These are phyloP conservation scores for Paramecium sexaurelia DNA, from an alignment of 73 alveolate species.

Conservation along the genomic window DNA sequence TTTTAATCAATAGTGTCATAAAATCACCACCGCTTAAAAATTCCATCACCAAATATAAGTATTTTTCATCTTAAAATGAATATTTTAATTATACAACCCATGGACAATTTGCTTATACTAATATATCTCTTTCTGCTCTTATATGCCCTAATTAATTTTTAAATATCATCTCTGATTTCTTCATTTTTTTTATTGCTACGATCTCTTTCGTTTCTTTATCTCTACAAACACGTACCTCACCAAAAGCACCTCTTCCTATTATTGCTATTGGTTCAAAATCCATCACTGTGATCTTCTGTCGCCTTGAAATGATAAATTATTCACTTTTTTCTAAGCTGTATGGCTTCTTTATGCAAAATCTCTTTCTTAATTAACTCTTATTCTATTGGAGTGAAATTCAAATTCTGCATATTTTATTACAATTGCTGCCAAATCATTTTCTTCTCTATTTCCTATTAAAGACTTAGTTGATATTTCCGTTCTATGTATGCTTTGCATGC, in stretches of 20 bases:
- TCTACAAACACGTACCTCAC: constrained; percentile 85
- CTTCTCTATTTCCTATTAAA: constrained; percentile 25
- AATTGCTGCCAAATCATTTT: constrained; percentile 72
- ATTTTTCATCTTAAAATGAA: constrained; percentile 78
- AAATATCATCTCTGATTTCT: constrained; percentile 74
- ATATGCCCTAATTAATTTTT: constrained; percentile 81
- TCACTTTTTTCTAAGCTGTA: constrained; percentile 69
- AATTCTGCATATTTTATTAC: constrained; percentile 55
- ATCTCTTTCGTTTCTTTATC: constrained; percentile 71
- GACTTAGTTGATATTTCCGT: constrained; percentile 24
- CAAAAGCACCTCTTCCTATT: constrained; percentile 92
- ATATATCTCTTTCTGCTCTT: constrained; percentile 79
- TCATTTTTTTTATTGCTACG: constrained; percentile 81
- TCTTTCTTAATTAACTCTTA: constrained; percentile 74
- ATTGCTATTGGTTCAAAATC: constrained; percentile 80
- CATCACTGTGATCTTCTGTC: constrained; percentile 72
- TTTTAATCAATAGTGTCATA: constrained; percentile 75
- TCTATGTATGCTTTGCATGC: constrained; percentile 63
- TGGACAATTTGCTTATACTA: constrained; percentile 67
- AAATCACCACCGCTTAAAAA: constrained; percentile 84
- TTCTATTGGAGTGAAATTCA: constrained; percentile 69
- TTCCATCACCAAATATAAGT: constrained; percentile 84
- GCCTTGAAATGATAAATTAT: background rate
- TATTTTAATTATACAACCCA: constrained; percentile 67
- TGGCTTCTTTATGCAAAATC: constrained; percentile 73